Base-by-base conservation (phyloP, 306 rosid genomes). In the Rosa chinensis region DNA sequence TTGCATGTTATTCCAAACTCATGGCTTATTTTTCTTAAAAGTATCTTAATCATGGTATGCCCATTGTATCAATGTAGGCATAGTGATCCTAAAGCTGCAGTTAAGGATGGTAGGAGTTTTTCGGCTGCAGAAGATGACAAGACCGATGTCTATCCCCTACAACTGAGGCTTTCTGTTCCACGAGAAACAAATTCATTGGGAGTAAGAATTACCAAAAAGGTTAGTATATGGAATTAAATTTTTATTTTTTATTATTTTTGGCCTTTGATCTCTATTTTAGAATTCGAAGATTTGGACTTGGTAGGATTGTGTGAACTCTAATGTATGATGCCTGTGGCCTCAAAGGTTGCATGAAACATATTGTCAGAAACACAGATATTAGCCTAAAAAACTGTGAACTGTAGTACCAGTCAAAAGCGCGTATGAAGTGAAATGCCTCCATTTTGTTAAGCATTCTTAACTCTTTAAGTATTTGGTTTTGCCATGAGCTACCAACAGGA, bases 181-280 rank as follows among this genome's bases (percentile, higher is more conserved):
- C 89, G 81, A 73, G 98, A 93, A 82, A 84, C 92, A 69, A 86
- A 83, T 84, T 88, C 93, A 35, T 84, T 93, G 83, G 99, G 92
- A 82, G 91, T 91, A 63, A 91, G 89, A 87, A 89, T 95, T 82
- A 91, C 97, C 87, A 95, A 95, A 86, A 95, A 93, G 99, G 99
- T 95, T 21, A 67, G 74, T 61, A 14, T 50, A 50, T 42, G 72
- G 16, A 49, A 12, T 48, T 32, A 49, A 42, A 50, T 45, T 14
- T 20, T 8, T 56, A 23, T 25, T 61, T 12, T 11, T 62, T 32
- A 25, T 82, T 61, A 75, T 75, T 63, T 48, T 81, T 63, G 43
- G 45, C 39, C 35, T 76, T 55, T 77, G 18, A 62, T 28, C 32
- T 49, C 37, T 40, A 12, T n/a, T 58, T 56, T 61, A 61, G 70